phyloP scores from a whole-genome alignment of 306 rosid species.

The Casuarina glauca region DNA sequence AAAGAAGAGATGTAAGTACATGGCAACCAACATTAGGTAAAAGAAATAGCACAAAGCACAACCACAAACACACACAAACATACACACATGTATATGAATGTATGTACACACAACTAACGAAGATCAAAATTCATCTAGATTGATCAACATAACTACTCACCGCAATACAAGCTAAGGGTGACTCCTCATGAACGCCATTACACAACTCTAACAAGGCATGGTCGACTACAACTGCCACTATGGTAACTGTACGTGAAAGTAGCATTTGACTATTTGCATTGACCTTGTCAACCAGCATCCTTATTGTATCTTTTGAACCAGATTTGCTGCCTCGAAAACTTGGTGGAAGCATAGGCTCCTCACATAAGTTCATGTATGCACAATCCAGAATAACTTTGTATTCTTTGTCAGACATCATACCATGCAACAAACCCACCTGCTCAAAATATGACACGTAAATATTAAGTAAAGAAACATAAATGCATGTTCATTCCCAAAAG shows the following conservation, averaged over 20 bases:
- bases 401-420: conserved; percentile 84
- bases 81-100: conserved; percentile 7
- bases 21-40: conserved; percentile 3
- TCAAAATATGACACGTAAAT: conserved; percentile 29
- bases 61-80: conserved; percentile 4
- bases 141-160: conserved; percentile 54
- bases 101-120: background rate
- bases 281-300: conserved; percentile 89
- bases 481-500: background rate
- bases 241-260: conserved; percentile 77
- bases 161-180: conserved; percentile 83
- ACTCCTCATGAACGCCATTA: conserved; percentile 67
- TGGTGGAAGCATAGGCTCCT: conserved; percentile 85
- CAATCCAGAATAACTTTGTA: conserved; percentile 96
- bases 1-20: conserved; percentile 21
- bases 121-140: background rate
- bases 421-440: conserved; percentile 87
- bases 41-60: background rate
- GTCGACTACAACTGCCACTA: conserved; percentile 64
- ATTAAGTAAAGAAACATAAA: conserved; percentile 17
- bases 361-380: conserved; percentile 67
- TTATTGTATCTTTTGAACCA: conserved; percentile 67
- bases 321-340: conserved; percentile 86
- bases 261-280: conserved; percentile 76
- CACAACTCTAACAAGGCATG: conserved; percentile 87